These are phyloP conservation scores for Fraxinus americana DNA, from an alignment of 257 asterid genomes.

Conservation along the genomic window DNA sequence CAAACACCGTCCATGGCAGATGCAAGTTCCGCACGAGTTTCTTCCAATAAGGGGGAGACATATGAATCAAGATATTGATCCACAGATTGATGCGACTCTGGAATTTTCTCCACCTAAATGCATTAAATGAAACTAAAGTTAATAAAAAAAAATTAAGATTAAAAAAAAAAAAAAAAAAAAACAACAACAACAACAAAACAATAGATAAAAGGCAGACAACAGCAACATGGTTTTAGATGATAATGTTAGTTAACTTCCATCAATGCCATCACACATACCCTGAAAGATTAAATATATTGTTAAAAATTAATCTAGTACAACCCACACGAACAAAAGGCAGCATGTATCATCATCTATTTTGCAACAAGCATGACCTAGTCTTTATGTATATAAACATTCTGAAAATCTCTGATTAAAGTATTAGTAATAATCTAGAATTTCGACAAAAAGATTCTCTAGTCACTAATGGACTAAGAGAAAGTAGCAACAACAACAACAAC, in stretches of 20 bases:
- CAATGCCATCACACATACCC: not conserved
- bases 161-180: too few relatives aligned
- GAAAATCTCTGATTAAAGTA: not conserved
- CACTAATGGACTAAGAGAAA: not conserved
- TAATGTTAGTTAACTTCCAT: too few relatives aligned
- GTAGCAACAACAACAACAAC: not conserved
- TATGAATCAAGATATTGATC: conserved; percentile 49
- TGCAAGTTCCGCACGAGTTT: conserved; percentile 51
- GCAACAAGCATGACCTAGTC: not conserved
- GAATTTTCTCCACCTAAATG: conserved; percentile 55
- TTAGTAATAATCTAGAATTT: not conserved
- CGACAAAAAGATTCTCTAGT: not conserved
- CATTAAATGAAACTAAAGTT: not conserved
- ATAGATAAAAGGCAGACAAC: not conserved
- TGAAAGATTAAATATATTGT: not conserved
- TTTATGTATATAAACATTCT: not conserved
- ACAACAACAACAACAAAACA: too few relatives aligned
- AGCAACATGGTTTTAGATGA: not conserved
- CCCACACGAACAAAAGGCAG: not conserved
- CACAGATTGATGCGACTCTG: conserved; percentile 36
- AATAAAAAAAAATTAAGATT: too few relatives aligned
- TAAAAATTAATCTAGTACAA: not conserved
- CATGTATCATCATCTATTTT: not conserved
- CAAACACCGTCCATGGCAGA: conserved; percentile 42
- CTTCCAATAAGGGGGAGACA: conserved; percentile 56